Evolutionary conservation across 495 filamentous ascomycete genomes (phyloP).

Genomic region (Hamigera avellanea): DNA sequence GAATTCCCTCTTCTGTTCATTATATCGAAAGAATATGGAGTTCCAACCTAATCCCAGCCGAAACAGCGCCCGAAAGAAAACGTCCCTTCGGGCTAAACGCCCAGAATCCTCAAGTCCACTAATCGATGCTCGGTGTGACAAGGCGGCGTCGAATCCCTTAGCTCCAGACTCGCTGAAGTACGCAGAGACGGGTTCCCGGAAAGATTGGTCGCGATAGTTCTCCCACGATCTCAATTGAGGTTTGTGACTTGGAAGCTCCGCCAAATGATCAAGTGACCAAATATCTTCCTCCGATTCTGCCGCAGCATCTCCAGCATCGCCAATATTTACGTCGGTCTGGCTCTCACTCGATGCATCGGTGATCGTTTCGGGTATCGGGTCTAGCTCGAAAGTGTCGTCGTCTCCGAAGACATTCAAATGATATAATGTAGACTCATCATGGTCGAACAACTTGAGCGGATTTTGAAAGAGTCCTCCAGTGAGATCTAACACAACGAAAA

Average conservation of each 20-base stretch:
- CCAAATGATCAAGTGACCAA: constrained; percentile 35
- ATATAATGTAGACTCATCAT: constrained; percentile 16
- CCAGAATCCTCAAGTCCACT: constrained; percentile 4
- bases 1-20: constrained; percentile 46
- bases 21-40: constrained; percentile 67
- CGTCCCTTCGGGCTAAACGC: constrained; percentile 22
- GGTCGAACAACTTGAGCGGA: constrained; percentile 10
- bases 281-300: constrained; percentile 33
- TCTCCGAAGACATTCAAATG: constrained; percentile 21
- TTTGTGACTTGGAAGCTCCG: constrained; percentile 4
- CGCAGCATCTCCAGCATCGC: constrained; percentile 5
- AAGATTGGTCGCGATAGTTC: constrained; percentile 37
- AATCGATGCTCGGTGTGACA: constrained; percentile 22
- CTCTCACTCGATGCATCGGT: constrained; percentile 22
- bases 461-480: constrained; percentile 15
- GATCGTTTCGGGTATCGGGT: constrained; percentile 10
- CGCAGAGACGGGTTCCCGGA: constrained; percentile 35
- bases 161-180: constrained; percentile 75
- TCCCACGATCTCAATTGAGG: constrained; percentile 62
- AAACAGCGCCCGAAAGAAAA: constrained; percentile 52
- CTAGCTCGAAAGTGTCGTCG: constrained; percentile 9
- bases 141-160: constrained; percentile 56
- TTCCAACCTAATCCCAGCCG: constrained; percentile 69
- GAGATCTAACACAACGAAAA: constrained; percentile 13
- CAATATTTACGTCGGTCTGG: constrained; percentile 6